Conservation (phyloP, 208 protist genomes). For the Leishmania guyanensis region DNA sequence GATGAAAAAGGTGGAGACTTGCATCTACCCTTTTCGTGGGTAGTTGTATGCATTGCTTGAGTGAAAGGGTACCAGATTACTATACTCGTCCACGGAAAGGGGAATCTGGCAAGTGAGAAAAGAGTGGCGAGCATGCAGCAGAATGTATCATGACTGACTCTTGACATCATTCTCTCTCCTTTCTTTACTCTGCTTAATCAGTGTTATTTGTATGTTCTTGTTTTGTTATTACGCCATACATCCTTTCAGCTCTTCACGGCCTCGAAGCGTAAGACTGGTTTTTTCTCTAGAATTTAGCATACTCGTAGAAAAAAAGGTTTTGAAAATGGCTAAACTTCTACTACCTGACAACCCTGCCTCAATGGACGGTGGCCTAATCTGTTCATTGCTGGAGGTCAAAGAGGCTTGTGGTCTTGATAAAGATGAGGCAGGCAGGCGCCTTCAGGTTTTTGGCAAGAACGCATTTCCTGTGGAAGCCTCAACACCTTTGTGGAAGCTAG, state of each 20-base stretch:
- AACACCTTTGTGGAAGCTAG: constrained; percentile 81
- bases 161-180: not conserved
- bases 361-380: constrained; percentile 21
- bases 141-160: not conserved
- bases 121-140: not conserved
- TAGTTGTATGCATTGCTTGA: not conserved
- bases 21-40: not conserved
- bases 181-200: not conserved
- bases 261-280: not conserved
- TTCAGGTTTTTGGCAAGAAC: constrained; percentile 68
- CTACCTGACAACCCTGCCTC: constrained; percentile 31
- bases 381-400: constrained; percentile 20
- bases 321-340: constrained; percentile 15
- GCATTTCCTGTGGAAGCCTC: constrained; percentile 54
- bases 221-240: not conserved
- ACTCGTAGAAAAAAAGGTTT: not conserved
- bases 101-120: not conserved
- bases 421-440: constrained; percentile 47
- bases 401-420: constrained; percentile 7
- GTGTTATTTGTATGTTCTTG: not conserved
- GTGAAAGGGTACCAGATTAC: not conserved
- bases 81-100: not conserved
- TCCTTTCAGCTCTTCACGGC: not conserved
- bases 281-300: not conserved
- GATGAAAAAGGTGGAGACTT: not conserved